These are phyloP conservation scores for Lupinus albus DNA, from an alignment of 306 rosid species.

Conservation along the genomic window DNA sequence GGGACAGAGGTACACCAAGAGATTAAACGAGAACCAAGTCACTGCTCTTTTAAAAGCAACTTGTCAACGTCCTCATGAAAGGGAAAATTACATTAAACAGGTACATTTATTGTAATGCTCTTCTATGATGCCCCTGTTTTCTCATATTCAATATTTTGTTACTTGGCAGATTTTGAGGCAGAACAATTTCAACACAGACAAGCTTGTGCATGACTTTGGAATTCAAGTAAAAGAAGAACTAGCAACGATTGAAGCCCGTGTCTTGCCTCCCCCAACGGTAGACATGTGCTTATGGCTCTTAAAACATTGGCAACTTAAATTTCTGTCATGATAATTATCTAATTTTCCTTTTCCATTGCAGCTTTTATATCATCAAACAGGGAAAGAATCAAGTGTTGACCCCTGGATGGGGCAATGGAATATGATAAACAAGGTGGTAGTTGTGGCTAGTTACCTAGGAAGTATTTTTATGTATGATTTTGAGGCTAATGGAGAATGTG, in stretches of 20 bases:
- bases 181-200: constrained; percentile 39
- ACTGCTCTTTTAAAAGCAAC: constrained; percentile 59
- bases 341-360: constrained; percentile 21
- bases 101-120: constrained; percentile 24
- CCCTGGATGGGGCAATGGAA: constrained; percentile 88
- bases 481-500: background rate
- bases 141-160: background rate
- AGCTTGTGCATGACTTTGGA: constrained; percentile 47
- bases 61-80: constrained; percentile 57
- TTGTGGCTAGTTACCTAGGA: background rate
- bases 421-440: constrained; percentile 71
- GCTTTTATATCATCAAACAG: constrained; percentile 65
- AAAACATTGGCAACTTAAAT: background rate
- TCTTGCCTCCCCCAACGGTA: constrained; percentile 72
- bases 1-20: constrained; percentile 72
- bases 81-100: constrained; percentile 44
- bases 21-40: constrained; percentile 64
- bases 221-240: constrained; percentile 44
- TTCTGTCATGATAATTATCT: background rate
- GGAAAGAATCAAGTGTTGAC: constrained; percentile 50
- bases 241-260: constrained; percentile 58
- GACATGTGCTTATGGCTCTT: background rate
- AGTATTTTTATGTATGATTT: background rate
- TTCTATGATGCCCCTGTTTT: background rate
- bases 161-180: constrained; percentile 40